Evolutionary conservation across 2,329 filamentous ascomycete species (phyloP), one percentile per base, ranked within the genome.

Genomic region (Colletotrichum sp.): DNA sequence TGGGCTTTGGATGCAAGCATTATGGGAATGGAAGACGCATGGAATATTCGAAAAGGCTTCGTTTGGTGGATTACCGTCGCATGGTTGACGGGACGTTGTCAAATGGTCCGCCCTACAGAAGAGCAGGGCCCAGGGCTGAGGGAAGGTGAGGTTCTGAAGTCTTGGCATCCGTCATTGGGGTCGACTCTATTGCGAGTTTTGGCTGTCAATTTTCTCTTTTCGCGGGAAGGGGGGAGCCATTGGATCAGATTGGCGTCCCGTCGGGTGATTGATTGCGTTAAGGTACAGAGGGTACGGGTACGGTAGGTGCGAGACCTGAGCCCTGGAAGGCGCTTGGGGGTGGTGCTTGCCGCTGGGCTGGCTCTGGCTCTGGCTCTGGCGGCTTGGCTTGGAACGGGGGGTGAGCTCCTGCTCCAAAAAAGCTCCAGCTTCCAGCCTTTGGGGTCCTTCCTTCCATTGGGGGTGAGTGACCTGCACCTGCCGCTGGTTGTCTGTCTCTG

Each of bases 91-190:
- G 70, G 73, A 76, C 64, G 73, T 76, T 68, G 73, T 76, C 64
- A 68, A 68, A 76, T 73, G 64, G 64, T 34, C 73, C 70, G 73
- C 70, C 73, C 70, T 76, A 76, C 64, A 73, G 69, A 68, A 39
- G 55, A 76, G 64, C 73, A 76, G 73, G 73, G 73, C 73, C 64
- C 73, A 68, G 73, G 73, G 73, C 73, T 76, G 73, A 76, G 70
- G 73, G 62, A 72, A 73, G 63, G 59, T 65, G 73, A 76, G 70
- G 73, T 73, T 73, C 24, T 76, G 73, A 73, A 76, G 73, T 67
- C 73, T 76, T 76, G 73, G 73, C 73, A 68, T 76, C 64, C 73
- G 73, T 76, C 70, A 73, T 76, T 73, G 57, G 73, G 73, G 73
- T 72, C 73, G 69, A 57, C 63, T 72, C 44, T 68, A 21, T 67